These are phyloP conservation scores for Teratosphaeria destructans DNA, from an alignment of 2,329 filamentous ascomycete species.

Conservation along the genomic window DNA sequence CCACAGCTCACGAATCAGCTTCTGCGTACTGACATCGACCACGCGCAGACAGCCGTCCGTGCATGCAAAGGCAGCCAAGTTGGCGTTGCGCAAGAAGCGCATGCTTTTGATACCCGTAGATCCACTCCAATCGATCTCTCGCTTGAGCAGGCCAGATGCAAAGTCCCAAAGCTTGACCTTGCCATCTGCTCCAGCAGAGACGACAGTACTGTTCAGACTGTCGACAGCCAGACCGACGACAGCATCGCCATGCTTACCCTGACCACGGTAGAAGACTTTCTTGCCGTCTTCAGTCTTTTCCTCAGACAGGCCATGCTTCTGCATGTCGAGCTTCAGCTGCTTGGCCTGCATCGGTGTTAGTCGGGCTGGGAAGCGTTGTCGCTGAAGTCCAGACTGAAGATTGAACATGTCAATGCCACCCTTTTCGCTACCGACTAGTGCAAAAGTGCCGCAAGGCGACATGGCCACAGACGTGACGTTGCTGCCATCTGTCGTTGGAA, in stretches of 20 bases:
- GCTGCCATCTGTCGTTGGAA: slow-evolving; percentile 74
- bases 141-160: slow-evolving; percentile 62
- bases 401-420: slow-evolving; percentile 94
- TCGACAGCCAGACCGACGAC: slow-evolving; percentile 84
- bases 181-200: slow-evolving; percentile 82
- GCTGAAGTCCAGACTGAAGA: slow-evolving; percentile 80
- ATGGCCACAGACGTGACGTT: slow-evolving; percentile 77
- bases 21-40: slow-evolving; percentile 81
- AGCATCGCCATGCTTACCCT: slow-evolving; percentile 67
- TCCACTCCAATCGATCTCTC: slow-evolving; percentile 74
- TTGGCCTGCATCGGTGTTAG: slow-evolving; percentile 69
- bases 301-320: slow-evolving; percentile 18
- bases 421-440: slow-evolving; percentile 71
- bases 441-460: slow-evolving; percentile 88
- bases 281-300: slow-evolving; percentile 34
- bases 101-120: slow-evolving; percentile 67
- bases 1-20: slow-evolving; percentile 87
- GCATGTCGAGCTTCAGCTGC: slow-evolving; percentile 55
- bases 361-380: slow-evolving; percentile 75
- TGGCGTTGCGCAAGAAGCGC: slow-evolving; percentile 71
- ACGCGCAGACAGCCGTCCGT: slow-evolving; percentile 81
- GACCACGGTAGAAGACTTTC: slow-evolving; percentile 35
- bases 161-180: slow-evolving; percentile 98
- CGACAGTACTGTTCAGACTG: slow-evolving; percentile 72
- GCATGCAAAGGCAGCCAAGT: slow-evolving; percentile 79